phyloP scores from a whole-genome alignment of 768 basidiomycete species.

The Chlorophyllum brunneum region DNA sequence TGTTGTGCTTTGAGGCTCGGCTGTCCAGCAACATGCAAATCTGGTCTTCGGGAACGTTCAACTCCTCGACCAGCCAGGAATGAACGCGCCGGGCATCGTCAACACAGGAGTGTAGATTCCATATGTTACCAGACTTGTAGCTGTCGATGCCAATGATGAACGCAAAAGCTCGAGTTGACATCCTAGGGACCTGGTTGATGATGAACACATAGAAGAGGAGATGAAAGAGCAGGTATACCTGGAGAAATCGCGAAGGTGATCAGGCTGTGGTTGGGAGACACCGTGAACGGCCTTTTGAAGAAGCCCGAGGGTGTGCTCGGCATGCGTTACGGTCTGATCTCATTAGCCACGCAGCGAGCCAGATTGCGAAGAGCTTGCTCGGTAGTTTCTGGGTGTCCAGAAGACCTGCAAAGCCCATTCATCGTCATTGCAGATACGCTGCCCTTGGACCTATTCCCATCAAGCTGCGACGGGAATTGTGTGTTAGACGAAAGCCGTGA shows the following conservation, averaged over 20 bases:
- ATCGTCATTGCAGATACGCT: background rate
- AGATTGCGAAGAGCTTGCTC: background rate
- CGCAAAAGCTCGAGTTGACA: slow-evolving; percentile 48
- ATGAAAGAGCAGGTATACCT: slow-evolving; percentile 6
- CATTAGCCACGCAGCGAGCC: slow-evolving; percentile 2
- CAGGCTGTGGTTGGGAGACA: background rate
- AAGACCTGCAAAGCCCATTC: background rate
- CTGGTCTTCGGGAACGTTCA: slow-evolving; percentile 56
- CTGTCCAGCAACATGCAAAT: slow-evolving; percentile 53
- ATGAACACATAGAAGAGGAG: background rate
- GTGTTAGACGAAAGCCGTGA: background rate
- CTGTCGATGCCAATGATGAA: slow-evolving; percentile 67
- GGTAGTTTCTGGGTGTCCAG: background rate
- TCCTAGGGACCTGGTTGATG: slow-evolving; percentile 15
- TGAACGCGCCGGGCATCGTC: slow-evolving; percentile 59
- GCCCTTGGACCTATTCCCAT: background rate
- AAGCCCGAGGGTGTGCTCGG: slow-evolving; percentile 1
- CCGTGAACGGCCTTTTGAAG: slow-evolving; percentile 5
- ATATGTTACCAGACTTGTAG: slow-evolving; percentile 61
- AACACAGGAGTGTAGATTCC: slow-evolving; percentile 64
- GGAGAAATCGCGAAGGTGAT: background rate
- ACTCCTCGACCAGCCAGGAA: slow-evolving; percentile 51
- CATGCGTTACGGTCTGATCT: slow-evolving; percentile 6
- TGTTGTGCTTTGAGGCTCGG: slow-evolving; percentile 56
- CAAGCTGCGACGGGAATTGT: background rate